Evolutionary conservation across 1,139 yeast species (phyloP), one percentile per base, ranked within the genome.

Genomic region (Pichia sp.): DNA sequence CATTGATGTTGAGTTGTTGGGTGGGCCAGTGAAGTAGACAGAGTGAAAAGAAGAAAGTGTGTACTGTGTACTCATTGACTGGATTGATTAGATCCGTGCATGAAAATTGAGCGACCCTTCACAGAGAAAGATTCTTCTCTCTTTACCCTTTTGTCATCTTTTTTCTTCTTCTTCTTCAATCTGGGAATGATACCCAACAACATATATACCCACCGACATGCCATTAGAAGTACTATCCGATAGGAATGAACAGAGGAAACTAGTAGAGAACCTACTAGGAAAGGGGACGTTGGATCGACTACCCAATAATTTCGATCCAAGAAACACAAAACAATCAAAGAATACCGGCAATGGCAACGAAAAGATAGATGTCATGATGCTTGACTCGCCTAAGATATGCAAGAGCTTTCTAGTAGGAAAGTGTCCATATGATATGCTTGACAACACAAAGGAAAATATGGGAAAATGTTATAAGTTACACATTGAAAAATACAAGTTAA

Each of bases 381-480:
- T 90, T 58, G 73, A 80, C 24, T 86, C 84, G 52, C 79, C 83
- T 17, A 71, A 79, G 41, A 82, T 90, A 12, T 91, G 98, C 65
- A 85, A 86, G 61, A 74, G 88, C 24, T 91, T 83, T 63, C 65
- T 93, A 15, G 89, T 89, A 8, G 96, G 95, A 1, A 77, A 79
- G n/a, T 91, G 98, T 59, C 94, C 96, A 0, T 87, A 86, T 63
- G 96, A 90, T 58, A 65, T 91, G 48, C 85, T 91, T 60, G 76
- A 77, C 15, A 89, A 89, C 6, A 87, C 97, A 15, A 90, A 89
- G 64, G 88, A 86, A 61, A 90, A 86, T 61, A 65, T 87, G 51
- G 96, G 97, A 1, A 75, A 75, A 48, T 91, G 98, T 63, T 89
- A 91, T 1, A 79, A 76, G 56, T 68, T 84, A 21, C 98, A 91